Base-by-base conservation (phyloP, 1,139 yeast species). In the Debaryomycetaceae sp. region DNA sequence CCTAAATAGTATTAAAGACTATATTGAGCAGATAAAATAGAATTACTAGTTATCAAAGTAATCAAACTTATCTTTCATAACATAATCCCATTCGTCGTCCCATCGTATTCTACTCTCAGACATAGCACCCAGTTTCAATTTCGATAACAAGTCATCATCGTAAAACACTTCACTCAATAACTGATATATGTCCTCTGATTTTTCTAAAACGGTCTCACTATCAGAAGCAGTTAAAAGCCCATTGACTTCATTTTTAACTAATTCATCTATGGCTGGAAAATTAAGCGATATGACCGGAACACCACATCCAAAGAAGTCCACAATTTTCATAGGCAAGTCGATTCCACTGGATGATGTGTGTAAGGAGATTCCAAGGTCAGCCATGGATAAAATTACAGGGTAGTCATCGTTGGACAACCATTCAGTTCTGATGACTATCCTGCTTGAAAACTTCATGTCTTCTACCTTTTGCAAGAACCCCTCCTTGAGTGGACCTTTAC, bases 221-320 rank as follows among this genome's bases (percentile, higher is more conserved):
- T 70, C 69, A 36, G 63, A 48, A 16, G 50, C 46, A 5, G 54
- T 51, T 2, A 76, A 51, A 33, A 71, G 49, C 8, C 82, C 85
- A 49, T 78, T 77, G 1, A 53, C 53, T 0, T 61, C 62, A 34
- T 74, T 61, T 36, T 65, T 58, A 3, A 84, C 85, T 38, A 84
- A 59, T 51, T 84, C 92, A 7, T 66, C 65, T 17, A 86, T 73
- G 6, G 96, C 94, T 0, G 85, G 81, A 58, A 87, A 92, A 31
- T 73, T 67, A 41, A 91, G 67, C 0, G 96, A 80, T 3, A 91
- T 70, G 0, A 89, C 98, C 1, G 98, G 99, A 6, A 92, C 69
- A 0, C 98, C 98, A 48, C 95, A 87, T 0, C 98, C 98, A 69
- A 91, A 91, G 76, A 92, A 83, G 56, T 92, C 99, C 6, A 92